Base-by-base conservation (phyloP, 2,329 filamentous ascomycete genomes). In the Arthrobotrys sphaeroides region DNA sequence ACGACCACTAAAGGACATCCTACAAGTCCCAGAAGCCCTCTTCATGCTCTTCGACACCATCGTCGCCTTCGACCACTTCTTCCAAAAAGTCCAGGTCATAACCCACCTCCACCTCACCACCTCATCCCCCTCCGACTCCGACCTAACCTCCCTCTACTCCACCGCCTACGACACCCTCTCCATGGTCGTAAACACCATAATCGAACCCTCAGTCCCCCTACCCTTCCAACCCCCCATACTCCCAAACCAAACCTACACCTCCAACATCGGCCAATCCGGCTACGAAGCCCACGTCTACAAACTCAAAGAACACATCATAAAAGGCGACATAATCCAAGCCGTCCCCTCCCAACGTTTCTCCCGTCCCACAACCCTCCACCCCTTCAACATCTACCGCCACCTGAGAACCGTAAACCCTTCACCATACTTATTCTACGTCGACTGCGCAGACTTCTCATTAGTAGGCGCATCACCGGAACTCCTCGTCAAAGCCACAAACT, bases 41-140 rank as follows among this genome's bases (percentile, higher is more conserved):
- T 98, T 99, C 82, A 98, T 98, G 92, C 87, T 99, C 12, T 98
- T 93, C 83, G 92, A 98, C 82, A 97, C 94, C 42, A 90, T 98
- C 74, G 87, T 99, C 26, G 94, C 94, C 7, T 93, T 98, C 81
- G 95, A 99, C 81, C 90, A 96, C 80, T 97, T 98, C 84, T 96
- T 89, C 83, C 93, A 94, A 81, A 89, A 94, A 66, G 90, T 96
- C 83, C 96, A 96, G 83, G 90, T 98, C 80, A 92, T 98, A 78
- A 97, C 93, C 36, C 97, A 97, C 82, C 86, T 98, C 74, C 87
- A 88, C 73, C 88, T 97, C 16, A 90, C 90, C 24, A 82, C 84
- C 43, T 83, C 85, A 65, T 82, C 86, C 3, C 84, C 85, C 4
- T 81, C 78, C 20, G 79, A 84, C 33, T 82, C 84, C 7, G 84